These are phyloP conservation scores for Triticum dicoccoides DNA, from an alignment of 176 grass and related monocot genomes.

Conservation along the genomic window DNA sequence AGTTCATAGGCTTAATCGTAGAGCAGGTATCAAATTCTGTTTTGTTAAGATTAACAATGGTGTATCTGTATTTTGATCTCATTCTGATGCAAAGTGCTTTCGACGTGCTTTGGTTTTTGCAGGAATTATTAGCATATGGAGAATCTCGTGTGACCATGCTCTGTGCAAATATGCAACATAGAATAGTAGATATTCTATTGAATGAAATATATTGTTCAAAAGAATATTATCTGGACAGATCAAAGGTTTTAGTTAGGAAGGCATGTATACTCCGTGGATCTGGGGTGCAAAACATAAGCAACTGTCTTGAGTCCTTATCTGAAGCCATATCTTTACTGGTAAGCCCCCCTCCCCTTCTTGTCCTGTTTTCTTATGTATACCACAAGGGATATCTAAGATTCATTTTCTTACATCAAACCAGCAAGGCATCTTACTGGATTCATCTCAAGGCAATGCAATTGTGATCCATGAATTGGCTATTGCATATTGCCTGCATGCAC, in stretches of 20 bases:
- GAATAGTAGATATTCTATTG: slow-evolving; percentile 64
- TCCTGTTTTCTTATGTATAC: neutral
- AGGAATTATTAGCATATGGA: too few relatives aligned
- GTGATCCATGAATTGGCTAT: slow-evolving; percentile 59
- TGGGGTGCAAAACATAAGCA: slow-evolving; percentile 46
- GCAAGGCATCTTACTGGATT: slow-evolving; percentile 38
- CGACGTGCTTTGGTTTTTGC: too few relatives aligned
- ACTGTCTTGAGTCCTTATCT: slow-evolving; percentile 57
- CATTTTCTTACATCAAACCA: slow-evolving; percentile 36
- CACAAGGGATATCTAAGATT: neutral
- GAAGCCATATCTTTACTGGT: slow-evolving; percentile 88
- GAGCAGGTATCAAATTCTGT: too few relatives aligned
- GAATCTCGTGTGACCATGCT: neutral
- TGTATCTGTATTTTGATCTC: too few relatives aligned
- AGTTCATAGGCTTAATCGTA: too few relatives aligned
- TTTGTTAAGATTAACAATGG: too few relatives aligned
- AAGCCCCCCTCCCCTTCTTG: slow-evolving; percentile 9
- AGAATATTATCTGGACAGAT: slow-evolving; percentile 57
- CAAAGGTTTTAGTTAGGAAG: slow-evolving; percentile 69
- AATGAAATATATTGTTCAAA: slow-evolving; percentile 61
- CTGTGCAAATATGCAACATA: slow-evolving; percentile 61
- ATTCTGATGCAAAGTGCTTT: too few relatives aligned
- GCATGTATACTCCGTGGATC: slow-evolving; percentile 44
- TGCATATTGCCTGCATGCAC: slow-evolving; percentile 69
- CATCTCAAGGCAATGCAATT: slow-evolving; percentile 23